Percentiles rank a stretch among this genome's conserved stretches.
These are phyloP conservation scores for Eutypella sp. DNA, from an alignment of 2,329 filamentous ascomycete species.

Conservation along the genomic window DNA sequence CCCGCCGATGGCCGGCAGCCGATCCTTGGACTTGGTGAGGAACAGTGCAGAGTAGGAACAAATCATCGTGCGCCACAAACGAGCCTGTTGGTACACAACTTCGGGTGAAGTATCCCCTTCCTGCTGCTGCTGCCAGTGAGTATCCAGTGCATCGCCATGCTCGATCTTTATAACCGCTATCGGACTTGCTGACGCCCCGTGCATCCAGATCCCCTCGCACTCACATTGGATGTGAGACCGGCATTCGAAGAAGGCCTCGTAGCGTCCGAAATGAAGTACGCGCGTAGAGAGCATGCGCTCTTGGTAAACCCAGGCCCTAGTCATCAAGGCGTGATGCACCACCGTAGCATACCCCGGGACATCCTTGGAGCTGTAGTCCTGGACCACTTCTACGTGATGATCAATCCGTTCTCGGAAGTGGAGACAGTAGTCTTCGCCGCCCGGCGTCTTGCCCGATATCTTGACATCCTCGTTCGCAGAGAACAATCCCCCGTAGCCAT, in stretches of 20 bases:
- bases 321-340: slow-evolving; percentile 4
- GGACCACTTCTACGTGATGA: slow-evolving; percentile 1
- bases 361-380: background rate
- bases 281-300: slow-evolving; percentile 6
- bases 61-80: slow-evolving; percentile 8
- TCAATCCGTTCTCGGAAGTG: slow-evolving; percentile 4
- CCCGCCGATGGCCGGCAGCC: slow-evolving; percentile 7
- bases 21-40: slow-evolving; percentile 3
- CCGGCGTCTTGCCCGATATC: slow-evolving; percentile 1
- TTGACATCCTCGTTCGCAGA: background rate
- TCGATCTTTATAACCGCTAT: background rate
- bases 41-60: slow-evolving; percentile 3
- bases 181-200: background rate
- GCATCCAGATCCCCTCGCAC: background rate
- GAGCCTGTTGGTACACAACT: slow-evolving; percentile 4
- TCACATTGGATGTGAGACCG: background rate
- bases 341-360: background rate
- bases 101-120: background rate
- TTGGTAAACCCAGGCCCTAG: slow-evolving; percentile 8
- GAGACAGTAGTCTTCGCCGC: slow-evolving; percentile 1
- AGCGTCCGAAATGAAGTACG: slow-evolving; percentile 5
- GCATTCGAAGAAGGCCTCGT: slow-evolving; percentile 10
- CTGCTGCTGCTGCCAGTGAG: background rate
- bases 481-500: slow-evolving; percentile 4
- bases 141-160: background rate